Evolutionary conservation across 768 basidiomycete species (phyloP).

Genomic region (Tricholoma flavovirens): DNA sequence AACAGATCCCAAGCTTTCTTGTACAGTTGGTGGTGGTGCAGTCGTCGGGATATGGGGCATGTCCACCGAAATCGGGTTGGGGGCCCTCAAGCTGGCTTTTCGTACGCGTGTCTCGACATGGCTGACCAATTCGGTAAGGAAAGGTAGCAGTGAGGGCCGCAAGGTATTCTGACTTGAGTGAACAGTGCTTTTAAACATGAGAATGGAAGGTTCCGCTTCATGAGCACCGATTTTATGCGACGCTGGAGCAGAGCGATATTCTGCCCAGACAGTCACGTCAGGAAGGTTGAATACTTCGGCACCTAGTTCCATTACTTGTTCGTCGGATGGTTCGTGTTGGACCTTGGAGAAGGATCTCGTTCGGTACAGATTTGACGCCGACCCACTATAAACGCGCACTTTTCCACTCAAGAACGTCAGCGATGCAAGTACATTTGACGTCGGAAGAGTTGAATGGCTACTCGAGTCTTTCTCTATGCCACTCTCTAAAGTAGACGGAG

Average conservation of each 20-base stretch:
- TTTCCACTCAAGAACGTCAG: conserved; percentile 82
- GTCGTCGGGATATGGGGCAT: conserved; percentile 8
- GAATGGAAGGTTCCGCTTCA: conserved; percentile 46
- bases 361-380: conserved; percentile 35
- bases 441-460: conserved; percentile 35
- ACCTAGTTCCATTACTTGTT: conserved; percentile 45
- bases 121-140: conserved; percentile 70
- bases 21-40: conserved; percentile 9
- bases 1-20: conserved; percentile 21
- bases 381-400: conserved; percentile 63
- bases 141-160: conserved; percentile 76
- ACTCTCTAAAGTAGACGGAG: conserved; percentile 19
- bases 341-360: conserved; percentile 30
- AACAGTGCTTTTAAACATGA: conserved; percentile 84
- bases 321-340: conserved; percentile 42
- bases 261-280: conserved; percentile 74
- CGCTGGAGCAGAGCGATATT: conserved; percentile 62
- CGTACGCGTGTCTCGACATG: conserved; percentile 69
- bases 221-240: conserved; percentile 29
- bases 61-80: conserved; percentile 13
- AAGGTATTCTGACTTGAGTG: conserved; percentile 86
- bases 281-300: conserved; percentile 71
- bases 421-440: conserved; percentile 58
- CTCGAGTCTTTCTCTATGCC: conserved; percentile 9
- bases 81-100: conserved; percentile 32